Conservation (phyloP, 192 early-diverging fungal genomes). For the Coemansia sp. region DNA sequence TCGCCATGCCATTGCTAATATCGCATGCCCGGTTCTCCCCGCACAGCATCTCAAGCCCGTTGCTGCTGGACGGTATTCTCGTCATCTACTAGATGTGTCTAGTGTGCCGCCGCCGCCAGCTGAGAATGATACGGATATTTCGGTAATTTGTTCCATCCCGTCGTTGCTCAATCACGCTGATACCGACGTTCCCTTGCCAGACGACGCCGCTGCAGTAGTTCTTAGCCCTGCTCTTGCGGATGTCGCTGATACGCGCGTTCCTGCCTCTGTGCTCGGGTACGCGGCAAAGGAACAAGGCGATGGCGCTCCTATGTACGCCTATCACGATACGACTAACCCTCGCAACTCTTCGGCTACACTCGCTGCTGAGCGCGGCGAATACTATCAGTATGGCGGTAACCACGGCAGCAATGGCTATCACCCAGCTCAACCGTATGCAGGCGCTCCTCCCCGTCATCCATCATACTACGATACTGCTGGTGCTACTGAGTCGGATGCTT, state of each 20-base stretch:
- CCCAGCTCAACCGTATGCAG: not conserved
- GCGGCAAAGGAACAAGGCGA: constrained; percentile 8
- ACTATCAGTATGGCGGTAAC: constrained; percentile 6
- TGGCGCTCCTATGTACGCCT: constrained; percentile 1
- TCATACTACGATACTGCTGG: constrained; percentile 10
- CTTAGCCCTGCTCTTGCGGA: not conserved
- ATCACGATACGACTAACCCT: not conserved
- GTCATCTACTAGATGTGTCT: constrained; percentile 32
- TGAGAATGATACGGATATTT: constrained; percentile 39
- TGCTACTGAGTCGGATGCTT: constrained; percentile 7
- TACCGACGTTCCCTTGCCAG: constrained; percentile 6
- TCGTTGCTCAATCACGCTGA: constrained; percentile 47
- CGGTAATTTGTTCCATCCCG: constrained; percentile 39
- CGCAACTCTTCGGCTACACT: not conserved
- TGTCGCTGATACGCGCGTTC: constrained; percentile 21
- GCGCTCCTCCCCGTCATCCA: not conserved
- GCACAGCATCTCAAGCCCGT: not conserved
- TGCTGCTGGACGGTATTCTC: constrained; percentile 23
- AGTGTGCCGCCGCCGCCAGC: constrained; percentile 25
- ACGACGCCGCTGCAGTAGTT: constrained; percentile 9
- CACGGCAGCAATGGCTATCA: not conserved
- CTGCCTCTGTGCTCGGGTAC: constrained; percentile 3
- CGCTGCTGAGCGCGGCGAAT: constrained; percentile 4
- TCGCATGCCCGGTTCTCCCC: constrained; percentile 20
- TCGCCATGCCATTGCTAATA: constrained; percentile 31